These are phyloP conservation scores for Scheffersomyces lignicola DNA, from an alignment of 1,139 yeast species.

Conservation along the genomic window DNA sequence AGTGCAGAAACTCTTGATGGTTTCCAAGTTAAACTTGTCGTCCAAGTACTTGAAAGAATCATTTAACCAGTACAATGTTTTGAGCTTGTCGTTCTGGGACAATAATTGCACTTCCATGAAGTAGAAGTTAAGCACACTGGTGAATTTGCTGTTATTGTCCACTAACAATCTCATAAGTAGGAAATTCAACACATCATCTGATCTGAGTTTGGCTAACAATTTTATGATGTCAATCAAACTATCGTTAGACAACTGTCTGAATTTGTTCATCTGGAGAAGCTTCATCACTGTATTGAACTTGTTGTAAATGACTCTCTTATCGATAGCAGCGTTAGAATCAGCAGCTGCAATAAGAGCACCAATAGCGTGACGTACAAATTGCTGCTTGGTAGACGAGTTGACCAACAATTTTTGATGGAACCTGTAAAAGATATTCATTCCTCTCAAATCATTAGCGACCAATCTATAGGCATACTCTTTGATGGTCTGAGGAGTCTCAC, in stretches of 20 bases:
- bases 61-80: conserved; percentile 1
- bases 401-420: conserved; percentile 11
- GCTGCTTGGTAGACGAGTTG: conserved; percentile 7
- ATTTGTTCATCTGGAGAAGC: conserved; percentile 22
- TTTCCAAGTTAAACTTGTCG: background rate
- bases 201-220: conserved; percentile 25
- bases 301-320: conserved; percentile 5
- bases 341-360: conserved; percentile 17
- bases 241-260: conserved; percentile 20
- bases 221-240: conserved; percentile 27
- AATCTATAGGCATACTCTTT: conserved; percentile 10
- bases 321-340: conserved; percentile 5
- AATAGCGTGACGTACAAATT: conserved; percentile 19
- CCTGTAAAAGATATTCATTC: conserved; percentile 18
- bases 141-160: conserved; percentile 11
- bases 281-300: conserved; percentile 12
- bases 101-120: conserved; percentile 27
- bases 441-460: conserved; percentile 11
- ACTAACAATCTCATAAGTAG: conserved; percentile 28
- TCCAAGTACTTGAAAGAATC: background rate
- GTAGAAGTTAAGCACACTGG: conserved; percentile 28
- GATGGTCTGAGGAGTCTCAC: conserved; percentile 3
- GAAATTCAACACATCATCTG: conserved; percentile 26
- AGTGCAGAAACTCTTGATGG: conserved; percentile 1
- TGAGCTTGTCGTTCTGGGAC: conserved; percentile 14